Evolutionary conservation across 176 grass and related monocot genomes (phyloP).

Genomic region (Avena eriantha): DNA sequence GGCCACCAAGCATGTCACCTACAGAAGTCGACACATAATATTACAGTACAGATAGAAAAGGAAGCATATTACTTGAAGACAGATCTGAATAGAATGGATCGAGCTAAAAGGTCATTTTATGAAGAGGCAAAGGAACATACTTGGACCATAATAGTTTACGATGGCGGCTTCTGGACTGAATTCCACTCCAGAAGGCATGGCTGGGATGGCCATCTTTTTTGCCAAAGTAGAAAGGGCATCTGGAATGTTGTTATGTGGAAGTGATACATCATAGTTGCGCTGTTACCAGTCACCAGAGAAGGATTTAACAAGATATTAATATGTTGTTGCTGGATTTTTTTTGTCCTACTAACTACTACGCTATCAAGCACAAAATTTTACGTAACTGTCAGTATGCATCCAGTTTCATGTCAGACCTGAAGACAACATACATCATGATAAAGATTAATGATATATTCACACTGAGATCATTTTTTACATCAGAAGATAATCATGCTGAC

Average conservation of each 20-base stretch:
- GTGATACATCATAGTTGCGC: constrained; percentile 88
- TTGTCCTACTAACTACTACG: background rate
- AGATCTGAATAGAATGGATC: background rate
- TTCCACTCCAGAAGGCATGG: constrained; percentile 68
- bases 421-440: background rate
- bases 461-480: background rate
- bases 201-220: constrained; percentile 74
- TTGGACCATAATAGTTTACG: constrained; percentile 93
- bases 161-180: constrained; percentile 87
- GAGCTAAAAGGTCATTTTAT: background rate
- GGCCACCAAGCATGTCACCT: constrained; percentile 97
- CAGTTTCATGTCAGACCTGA: background rate
- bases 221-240: constrained; percentile 64
- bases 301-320: constrained; percentile 14
- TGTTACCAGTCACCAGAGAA: constrained; percentile 40
- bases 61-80: background rate
- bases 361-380: background rate
- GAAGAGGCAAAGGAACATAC: constrained; percentile 52
- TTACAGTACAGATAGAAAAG: constrained; percentile 12
- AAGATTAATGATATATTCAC: background rate
- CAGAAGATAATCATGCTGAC: background rate
- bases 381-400: background rate
- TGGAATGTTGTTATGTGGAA: constrained; percentile 83
- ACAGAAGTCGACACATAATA: constrained; percentile 16
- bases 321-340: background rate